These are phyloP conservation scores for Cladorrhinum sp. DNA, from an alignment of 2,329 filamentous ascomycete genomes.

Conservation along the genomic window DNA sequence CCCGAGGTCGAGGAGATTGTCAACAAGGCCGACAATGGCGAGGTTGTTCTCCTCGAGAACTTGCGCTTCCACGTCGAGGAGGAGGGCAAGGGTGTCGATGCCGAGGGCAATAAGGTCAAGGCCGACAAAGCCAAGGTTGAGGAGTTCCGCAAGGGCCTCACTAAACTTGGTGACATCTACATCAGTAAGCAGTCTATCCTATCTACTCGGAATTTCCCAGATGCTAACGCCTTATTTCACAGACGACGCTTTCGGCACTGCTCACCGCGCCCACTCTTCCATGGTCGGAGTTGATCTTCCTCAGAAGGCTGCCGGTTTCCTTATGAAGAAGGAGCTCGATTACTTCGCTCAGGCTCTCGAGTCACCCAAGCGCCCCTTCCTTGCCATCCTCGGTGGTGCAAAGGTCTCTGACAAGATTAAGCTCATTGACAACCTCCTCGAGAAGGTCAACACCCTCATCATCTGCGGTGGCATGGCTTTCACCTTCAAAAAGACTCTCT, in stretches of 20 bases:
- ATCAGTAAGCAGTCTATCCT: slow-evolving; percentile 66
- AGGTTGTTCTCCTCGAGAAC: slow-evolving; percentile 93
- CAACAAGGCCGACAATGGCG: slow-evolving; percentile 74
- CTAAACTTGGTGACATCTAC: slow-evolving; percentile 90
- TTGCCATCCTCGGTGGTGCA: slow-evolving; percentile 95
- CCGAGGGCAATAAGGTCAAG: slow-evolving; percentile 95
- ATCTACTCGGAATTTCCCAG: background rate
- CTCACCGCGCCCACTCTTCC: slow-evolving; percentile 96
- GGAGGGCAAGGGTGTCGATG: slow-evolving; percentile 93
- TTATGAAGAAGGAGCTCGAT: slow-evolving; percentile 99
- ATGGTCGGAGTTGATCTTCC: slow-evolving; percentile 97
- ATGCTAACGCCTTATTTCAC: slow-evolving; percentile 23
- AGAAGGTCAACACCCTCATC: slow-evolving; percentile 95
- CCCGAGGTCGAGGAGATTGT: slow-evolving; percentile 86
- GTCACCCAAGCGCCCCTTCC: slow-evolving; percentile 89
- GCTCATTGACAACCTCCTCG: slow-evolving; percentile 96
- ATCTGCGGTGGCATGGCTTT: slow-evolving; percentile 98
- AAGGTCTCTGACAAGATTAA: slow-evolving; percentile 99
- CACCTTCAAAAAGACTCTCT: slow-evolving; percentile 99
- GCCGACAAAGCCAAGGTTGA: slow-evolving; percentile 90
- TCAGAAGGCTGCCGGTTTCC: slow-evolving; percentile 95
- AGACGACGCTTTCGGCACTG: slow-evolving; percentile 98
- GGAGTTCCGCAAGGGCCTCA: slow-evolving; percentile 92
- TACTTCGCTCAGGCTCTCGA: slow-evolving; percentile 98
- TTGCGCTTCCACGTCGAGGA: slow-evolving; percentile 97